These are phyloP conservation scores for Aquilaria malaccensis DNA, from an alignment of 345 rosid species.

Conservation along the genomic window DNA sequence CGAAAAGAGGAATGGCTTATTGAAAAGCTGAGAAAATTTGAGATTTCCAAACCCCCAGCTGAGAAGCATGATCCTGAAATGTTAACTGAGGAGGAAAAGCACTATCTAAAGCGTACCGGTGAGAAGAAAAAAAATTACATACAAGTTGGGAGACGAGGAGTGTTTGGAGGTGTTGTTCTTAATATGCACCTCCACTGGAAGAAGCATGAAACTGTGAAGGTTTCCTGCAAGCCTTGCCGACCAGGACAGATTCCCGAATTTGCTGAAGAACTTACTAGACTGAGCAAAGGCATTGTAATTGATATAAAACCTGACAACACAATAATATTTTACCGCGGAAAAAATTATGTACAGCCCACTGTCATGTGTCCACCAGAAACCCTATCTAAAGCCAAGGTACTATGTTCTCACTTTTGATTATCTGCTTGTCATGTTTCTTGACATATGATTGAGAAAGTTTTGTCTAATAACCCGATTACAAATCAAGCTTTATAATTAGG, in stretches of 20 bases:
- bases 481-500: background rate
- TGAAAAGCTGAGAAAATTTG: conserved; percentile 79
- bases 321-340: conserved; percentile 78
- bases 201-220: conserved; percentile 90
- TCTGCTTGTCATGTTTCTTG: background rate
- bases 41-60: conserved; percentile 43
- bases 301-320: conserved; percentile 67
- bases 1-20: conserved; percentile 86
- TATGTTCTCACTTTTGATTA: background rate
- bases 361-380: conserved; percentile 76
- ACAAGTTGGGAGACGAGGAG: conserved; percentile 88
- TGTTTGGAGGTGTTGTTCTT: conserved; percentile 91
- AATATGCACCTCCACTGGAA: conserved; percentile 99
- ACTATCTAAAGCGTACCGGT: conserved; percentile 83
- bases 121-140: conserved; percentile 84
- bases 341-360: conserved; percentile 77
- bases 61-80: conserved; percentile 75
- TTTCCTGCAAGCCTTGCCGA: conserved; percentile 79
- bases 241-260: conserved; percentile 78
- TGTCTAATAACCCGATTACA: background rate
- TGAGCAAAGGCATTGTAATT: conserved; percentile 80
- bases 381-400: conserved; percentile 70
- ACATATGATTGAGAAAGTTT: background rate
- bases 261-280: conserved; percentile 73
- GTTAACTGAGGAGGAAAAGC: conserved; percentile 88